Evolutionary conservation across 208 protist genomes (phyloP), one percentile per base, ranked within the genome.

Genomic region (Wallacemonas collosoma): DNA sequence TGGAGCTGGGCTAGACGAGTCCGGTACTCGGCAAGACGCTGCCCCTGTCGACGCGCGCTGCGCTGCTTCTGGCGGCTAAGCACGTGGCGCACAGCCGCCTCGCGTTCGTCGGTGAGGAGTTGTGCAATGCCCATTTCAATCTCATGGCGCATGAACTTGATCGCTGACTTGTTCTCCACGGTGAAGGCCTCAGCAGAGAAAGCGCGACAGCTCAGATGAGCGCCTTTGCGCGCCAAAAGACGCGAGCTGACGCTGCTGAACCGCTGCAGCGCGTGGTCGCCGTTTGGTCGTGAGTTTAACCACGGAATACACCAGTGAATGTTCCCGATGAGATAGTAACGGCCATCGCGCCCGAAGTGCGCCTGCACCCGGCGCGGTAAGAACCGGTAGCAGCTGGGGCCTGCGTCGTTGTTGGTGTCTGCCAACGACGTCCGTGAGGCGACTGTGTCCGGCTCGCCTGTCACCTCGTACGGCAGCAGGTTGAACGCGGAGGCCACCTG

Each of bases 281-380:
- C 41, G 15, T 57, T 63, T 3, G 55, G 71, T 0, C 73, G 68
- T 1, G 77, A 82, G 68, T 71, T 75, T 6, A 87, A 72, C 82
- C 82, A 87, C 71, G 71, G 77, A 11, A 72, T 53, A 15, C 77
- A 72, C 82, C 82, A 87, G 60, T 73, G 65, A 26, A 76, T 66
- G 76, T 87, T 87, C 45, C 73, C 65, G 35, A 87, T 15, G 48
- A 87, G 78, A 67, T 87, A 87, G 70, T 83, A 83, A 39, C 82
- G 82, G 3, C 77, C 77, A 40, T 87, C 77, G 45, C 80, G 73
- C 9, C 72, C 82, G 51, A 81, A 78, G 77, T 87, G 82, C 2
- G 63, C 72, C 57, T 73, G 75, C 48, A 87, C 78, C 36, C 56
- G 58, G 36, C 61, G 75, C 1, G 82, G 82, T 9, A 87, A 55